Conservation (phyloP, 1,139 yeast genomes). For the Wickerhamiella infanticola region DNA sequence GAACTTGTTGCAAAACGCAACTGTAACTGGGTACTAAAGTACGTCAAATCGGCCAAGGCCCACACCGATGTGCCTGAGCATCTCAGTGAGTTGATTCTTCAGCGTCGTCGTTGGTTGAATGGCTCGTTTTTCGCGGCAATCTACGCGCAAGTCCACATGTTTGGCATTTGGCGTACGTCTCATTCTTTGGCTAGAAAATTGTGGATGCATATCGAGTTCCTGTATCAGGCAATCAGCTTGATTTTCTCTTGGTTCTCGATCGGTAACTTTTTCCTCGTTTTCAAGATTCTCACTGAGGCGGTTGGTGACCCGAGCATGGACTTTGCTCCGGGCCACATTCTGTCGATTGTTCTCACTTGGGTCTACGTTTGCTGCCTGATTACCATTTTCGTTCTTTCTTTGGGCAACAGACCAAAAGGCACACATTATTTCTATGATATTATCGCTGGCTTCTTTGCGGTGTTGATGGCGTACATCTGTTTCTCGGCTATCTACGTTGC, state of each 20-base stretch:
- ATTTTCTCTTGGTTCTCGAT: slow-evolving; percentile 68
- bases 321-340: slow-evolving; percentile 58
- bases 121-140: slow-evolving; percentile 76
- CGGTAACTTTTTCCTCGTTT: slow-evolving; percentile 62
- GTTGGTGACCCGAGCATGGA: slow-evolving; percentile 38
- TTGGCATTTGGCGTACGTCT: slow-evolving; percentile 51
- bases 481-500: slow-evolving; percentile 81
- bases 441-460: slow-evolving; percentile 80
- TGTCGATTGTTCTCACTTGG: slow-evolving; percentile 79
- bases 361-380: slow-evolving; percentile 75
- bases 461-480: slow-evolving; percentile 81
- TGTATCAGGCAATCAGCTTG: slow-evolving; percentile 51
- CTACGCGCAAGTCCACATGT: slow-evolving; percentile 58
- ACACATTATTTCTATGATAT: slow-evolving; percentile 68
- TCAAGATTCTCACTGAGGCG: slow-evolving; percentile 57
- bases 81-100: slow-evolving; percentile 57
- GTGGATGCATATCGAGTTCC: slow-evolving; percentile 50
- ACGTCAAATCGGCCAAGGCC: slow-evolving; percentile 63
- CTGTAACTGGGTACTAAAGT: slow-evolving; percentile 47
- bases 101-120: slow-evolving; percentile 73
- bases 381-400: slow-evolving; percentile 77
- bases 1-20: slow-evolving; percentile 61
- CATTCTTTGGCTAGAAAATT: slow-evolving; percentile 50
- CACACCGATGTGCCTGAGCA: slow-evolving; percentile 73
- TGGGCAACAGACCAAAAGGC: slow-evolving; percentile 92